phyloP scores from a whole-genome alignment of 768 basidiomycete genomes.

The Cystobasidium ongulense region DNA sequence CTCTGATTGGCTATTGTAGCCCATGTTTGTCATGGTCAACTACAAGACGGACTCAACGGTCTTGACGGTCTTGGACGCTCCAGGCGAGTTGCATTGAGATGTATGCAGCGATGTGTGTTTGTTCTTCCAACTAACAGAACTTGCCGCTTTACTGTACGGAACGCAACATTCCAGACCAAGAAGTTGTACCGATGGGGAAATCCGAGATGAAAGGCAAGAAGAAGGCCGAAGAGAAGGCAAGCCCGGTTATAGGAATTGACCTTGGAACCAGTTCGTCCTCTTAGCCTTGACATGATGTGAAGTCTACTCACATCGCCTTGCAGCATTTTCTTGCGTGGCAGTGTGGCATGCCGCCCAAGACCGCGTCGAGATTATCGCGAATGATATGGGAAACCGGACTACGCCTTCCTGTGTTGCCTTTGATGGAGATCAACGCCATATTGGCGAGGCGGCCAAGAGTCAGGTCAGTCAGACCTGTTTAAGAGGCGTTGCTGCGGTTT shows the following conservation, averaged over 20 bases:
- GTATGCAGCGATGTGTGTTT: too few species aligned
- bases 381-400: conserved; percentile 49
- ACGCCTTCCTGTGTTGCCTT: conserved; percentile 52
- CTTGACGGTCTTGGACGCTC: too few species aligned
- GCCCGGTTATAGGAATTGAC: not conserved
- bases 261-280: not conserved
- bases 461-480: conserved; percentile 53
- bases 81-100: too few species aligned
- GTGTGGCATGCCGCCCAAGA: conserved; percentile 90
- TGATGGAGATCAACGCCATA: conserved; percentile 69
- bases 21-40: too few species aligned
- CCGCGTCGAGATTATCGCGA: conserved; percentile 68
- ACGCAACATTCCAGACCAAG: not conserved
- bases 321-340: conserved; percentile 97
- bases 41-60: too few species aligned
- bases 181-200: not conserved
- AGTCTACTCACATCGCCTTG: not conserved
- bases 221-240: not conserved
- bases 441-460: conserved; percentile 98
- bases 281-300: not conserved
- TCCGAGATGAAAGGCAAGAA: not conserved
- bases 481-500: not conserved
- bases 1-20: too few species aligned
- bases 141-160: too few species aligned
- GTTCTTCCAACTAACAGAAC: too few species aligned